Conservation (phyloP, 2,329 filamentous ascomycete species). For the Alternaria sp. region DNA sequence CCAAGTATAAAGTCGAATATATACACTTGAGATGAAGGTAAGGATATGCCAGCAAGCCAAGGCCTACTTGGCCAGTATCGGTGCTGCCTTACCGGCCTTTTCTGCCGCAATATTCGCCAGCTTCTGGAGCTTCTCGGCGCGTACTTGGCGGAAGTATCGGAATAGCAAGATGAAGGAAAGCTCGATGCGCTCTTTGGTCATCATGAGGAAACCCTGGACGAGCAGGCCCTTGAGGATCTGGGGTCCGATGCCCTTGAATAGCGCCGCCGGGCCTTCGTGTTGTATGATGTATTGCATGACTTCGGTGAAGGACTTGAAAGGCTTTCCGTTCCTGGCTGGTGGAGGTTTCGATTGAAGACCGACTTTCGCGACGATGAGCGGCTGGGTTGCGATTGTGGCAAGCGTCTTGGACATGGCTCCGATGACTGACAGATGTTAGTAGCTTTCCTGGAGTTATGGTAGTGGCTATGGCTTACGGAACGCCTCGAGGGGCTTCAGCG, state of each 20-base stretch:
- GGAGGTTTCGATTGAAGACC: slow-evolving; percentile 93
- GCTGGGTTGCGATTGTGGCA: slow-evolving; percentile 91
- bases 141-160: slow-evolving; percentile 76
- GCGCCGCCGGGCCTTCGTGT: slow-evolving; percentile 79
- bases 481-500: slow-evolving; percentile 81
- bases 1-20: not conserved
- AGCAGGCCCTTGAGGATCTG: slow-evolving; percentile 92
- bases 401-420: slow-evolving; percentile 92
- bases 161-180: slow-evolving; percentile 85
- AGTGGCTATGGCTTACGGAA: slow-evolving; percentile 71
- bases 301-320: slow-evolving; percentile 90
- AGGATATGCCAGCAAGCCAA: not conserved
- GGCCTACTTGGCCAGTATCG: slow-evolving; percentile 40
- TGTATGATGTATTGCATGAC: slow-evolving; percentile 94
- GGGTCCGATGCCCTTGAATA: slow-evolving; percentile 96
- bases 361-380: slow-evolving; percentile 96
- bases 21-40: slow-evolving; percentile 9
- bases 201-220: slow-evolving; percentile 97
- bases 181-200: slow-evolving; percentile 97
- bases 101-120: slow-evolving; percentile 68
- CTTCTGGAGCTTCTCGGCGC: slow-evolving; percentile 72
- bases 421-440: slow-evolving; percentile 65
- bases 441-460: not conserved
- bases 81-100: slow-evolving; percentile 51
- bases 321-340: slow-evolving; percentile 80